Evolutionary conservation across 1,284 basidiomycete species (phyloP), one percentile per base, ranked within the genome.

Genomic region (Ceratobasidium sp.): DNA sequence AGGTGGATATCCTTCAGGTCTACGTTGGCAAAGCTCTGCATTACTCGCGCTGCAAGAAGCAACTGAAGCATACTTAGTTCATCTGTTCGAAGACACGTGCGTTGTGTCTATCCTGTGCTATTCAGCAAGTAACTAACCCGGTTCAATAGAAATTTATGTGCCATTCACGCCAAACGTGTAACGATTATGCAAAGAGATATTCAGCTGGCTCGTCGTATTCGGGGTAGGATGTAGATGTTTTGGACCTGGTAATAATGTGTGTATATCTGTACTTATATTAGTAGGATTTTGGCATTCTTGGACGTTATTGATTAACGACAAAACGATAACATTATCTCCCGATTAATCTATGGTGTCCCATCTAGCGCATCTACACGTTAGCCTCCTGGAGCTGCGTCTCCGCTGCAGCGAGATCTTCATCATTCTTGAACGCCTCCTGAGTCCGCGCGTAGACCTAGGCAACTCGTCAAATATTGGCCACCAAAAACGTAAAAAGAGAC

Each of bases 101-200:
- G 96, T 93, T 64, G 26, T 28, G 33, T 23, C 48, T 64, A 46
- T 78, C 26, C 42, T 81, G 44, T 75, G 38, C 44, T 66, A 67
- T 20, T 48, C 33, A 64, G 61, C 46, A 71, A 26, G 62, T 65
- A 46, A 44, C 62, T 68, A 70, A 66, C 48, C 20, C 15, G 40
- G 15, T 78, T 46, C 42, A 56, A 20, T 81, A 96, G 94, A 65
- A 98, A 98, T 85, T 86, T 98, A 62, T 98, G 96, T 83, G 97
- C 98, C 4, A 95, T 99, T 80, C 98, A 99, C 84, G 97, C 98
- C 40, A 98, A 98, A 86, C 93, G 97, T 82, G 98, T 99, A 15
- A 99, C 98, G 7, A 94, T 99, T 82, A 98, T 98, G 97, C 95
- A 96, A 80, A 91, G 94, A 81, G 98, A 99, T 84, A 97, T 99